Percentiles rank a stretch among this genome's conserved stretches.
phyloP scores from a whole-genome alignment of 139 green algal genomes.

The Haematococcus sp. region DNA sequence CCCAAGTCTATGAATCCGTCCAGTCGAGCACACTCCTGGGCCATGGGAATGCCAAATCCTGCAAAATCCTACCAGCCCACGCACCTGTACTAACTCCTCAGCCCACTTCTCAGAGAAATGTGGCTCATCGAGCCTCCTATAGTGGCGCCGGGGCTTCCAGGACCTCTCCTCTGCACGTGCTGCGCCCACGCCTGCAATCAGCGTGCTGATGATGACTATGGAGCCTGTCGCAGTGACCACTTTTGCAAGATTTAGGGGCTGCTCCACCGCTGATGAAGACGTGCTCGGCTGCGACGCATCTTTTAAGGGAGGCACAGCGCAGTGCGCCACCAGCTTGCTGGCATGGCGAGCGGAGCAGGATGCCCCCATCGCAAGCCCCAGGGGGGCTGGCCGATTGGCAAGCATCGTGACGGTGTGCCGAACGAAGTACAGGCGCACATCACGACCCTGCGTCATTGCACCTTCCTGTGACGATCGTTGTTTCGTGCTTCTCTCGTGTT shows the following conservation, averaged over 20 bases:
- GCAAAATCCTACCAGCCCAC: neutral
- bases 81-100: constrained; percentile 41
- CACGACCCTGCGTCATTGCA: no score
- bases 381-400: no score
- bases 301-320: no score
- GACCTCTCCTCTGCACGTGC: constrained; percentile 23
- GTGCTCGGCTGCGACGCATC: no score
- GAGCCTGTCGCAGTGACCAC: neutral
- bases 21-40: neutral
- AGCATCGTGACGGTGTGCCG: no score
- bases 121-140: constrained; percentile 48
- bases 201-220: neutral
- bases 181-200: neutral
- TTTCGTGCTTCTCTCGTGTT: no score
- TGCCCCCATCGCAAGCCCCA: no score
- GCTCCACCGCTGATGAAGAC: no score
- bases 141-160: constrained; percentile 50
- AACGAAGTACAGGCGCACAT: no score
- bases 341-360: no score
- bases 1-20: neutral
- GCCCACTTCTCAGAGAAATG: constrained; percentile 44
- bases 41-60: neutral
- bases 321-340: no score
- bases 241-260: neutral
- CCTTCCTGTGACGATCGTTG: no score